These are phyloP conservation scores for Graphilbum ipis-grandicollis DNA, from an alignment of 2,329 filamentous ascomycete species.

Conservation along the genomic window DNA sequence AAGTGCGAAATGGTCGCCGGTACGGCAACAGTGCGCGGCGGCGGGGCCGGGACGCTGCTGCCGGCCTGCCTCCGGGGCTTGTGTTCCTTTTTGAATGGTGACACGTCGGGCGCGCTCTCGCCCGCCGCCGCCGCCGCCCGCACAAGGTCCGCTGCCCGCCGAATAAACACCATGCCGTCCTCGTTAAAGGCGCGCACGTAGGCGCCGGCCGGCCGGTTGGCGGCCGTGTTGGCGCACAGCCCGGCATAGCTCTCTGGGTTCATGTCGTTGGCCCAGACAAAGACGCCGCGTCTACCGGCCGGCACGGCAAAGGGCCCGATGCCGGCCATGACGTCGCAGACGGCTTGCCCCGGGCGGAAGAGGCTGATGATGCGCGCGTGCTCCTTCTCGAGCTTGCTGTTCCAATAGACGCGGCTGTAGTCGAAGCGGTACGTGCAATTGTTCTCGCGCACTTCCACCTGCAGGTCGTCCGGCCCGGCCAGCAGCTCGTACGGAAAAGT, in stretches of 20 bases:
- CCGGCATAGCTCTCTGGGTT: constrained; percentile 75
- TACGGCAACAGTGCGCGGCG: constrained; percentile 24
- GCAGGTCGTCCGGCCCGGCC: constrained; percentile 62
- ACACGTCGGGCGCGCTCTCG: constrained; percentile 20
- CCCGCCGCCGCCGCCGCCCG: constrained; percentile 26
- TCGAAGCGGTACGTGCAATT: constrained; percentile 82
- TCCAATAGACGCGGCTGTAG: constrained; percentile 97
- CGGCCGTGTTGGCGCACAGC: constrained; percentile 49
- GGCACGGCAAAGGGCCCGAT: constrained; percentile 91
- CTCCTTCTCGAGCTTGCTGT: constrained; percentile 76
- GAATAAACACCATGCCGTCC: constrained; percentile 72
- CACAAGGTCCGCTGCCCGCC: constrained; percentile 42
- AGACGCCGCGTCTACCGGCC: constrained; percentile 74
- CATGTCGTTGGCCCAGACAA: constrained; percentile 93
- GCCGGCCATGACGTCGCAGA: constrained; percentile 94
- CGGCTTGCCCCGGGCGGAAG: constrained; percentile 72
- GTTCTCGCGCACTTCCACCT: constrained; percentile 69
- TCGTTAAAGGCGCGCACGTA: constrained; percentile 68
- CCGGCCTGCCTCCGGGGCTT: too few species aligned
- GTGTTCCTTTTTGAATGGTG: neutral
- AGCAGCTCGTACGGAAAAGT: constrained; percentile 90
- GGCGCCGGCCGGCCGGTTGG: constrained; percentile 64
- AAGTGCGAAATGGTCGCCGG: constrained; percentile 78
- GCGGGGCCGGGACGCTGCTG: neutral
- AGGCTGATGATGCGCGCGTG: constrained; percentile 62